These are phyloP conservation scores for Calonectria honghensis DNA, from an alignment of 2,329 filamentous ascomycete genomes.

Conservation along the genomic window DNA sequence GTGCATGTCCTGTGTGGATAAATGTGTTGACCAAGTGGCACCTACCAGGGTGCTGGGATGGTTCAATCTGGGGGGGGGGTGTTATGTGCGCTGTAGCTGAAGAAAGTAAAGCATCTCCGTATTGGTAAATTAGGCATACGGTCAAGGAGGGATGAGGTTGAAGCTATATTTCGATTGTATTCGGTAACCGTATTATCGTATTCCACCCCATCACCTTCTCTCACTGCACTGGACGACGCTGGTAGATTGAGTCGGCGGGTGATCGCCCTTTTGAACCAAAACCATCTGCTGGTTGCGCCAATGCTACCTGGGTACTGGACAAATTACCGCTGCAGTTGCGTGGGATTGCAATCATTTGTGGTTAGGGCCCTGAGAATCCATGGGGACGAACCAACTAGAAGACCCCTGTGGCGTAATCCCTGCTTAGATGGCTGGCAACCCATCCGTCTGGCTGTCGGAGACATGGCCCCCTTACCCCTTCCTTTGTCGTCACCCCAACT, in stretches of 20 bases:
- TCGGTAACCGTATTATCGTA: neutral
- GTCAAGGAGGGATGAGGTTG: neutral
- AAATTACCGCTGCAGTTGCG: slow-evolving; percentile 13
- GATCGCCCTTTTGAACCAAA: slow-evolving; percentile 3
- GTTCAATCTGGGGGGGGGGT: slow-evolving; percentile 4
- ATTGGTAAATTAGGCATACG: slow-evolving; percentile 23
- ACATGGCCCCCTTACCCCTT: neutral
- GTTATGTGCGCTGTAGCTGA: neutral
- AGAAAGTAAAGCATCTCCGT: slow-evolving; percentile 6
- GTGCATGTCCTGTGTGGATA: neutral
- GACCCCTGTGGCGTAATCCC: slow-evolving; percentile 12
- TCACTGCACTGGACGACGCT: neutral
- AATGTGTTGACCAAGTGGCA: slow-evolving; percentile 4
- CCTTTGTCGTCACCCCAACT: neutral
- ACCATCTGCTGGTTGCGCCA: neutral
- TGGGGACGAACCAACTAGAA: neutral
- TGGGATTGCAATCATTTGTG: neutral
- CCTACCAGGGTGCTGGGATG: neutral
- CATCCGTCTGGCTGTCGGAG: slow-evolving; percentile 26
- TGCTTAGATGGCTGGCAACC: slow-evolving; percentile 22
- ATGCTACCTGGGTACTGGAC: neutral
- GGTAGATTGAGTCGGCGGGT: slow-evolving; percentile 6
- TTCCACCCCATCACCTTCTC: neutral
- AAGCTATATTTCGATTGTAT: neutral
- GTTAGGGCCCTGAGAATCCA: slow-evolving; percentile 2